Conservation (phyloP, 2,329 filamentous ascomycete species). For the Pyrenophora graminea region DNA sequence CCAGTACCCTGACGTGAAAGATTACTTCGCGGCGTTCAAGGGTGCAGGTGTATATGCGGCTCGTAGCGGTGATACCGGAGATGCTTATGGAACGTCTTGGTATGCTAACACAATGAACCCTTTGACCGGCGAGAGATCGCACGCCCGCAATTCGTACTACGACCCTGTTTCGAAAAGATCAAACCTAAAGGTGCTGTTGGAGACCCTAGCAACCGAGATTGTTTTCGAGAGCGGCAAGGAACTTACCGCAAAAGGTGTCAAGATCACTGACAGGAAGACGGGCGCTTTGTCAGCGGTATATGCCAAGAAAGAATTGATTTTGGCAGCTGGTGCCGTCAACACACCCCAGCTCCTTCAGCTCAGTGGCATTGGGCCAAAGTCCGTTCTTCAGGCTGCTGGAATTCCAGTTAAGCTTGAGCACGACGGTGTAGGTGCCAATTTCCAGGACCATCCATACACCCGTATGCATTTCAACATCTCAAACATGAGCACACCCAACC, state of each 20-base stretch:
- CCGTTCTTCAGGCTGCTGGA: slow-evolving; percentile 31
- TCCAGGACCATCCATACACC: slow-evolving; percentile 41
- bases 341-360: slow-evolving; percentile 56
- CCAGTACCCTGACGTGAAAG: slow-evolving; percentile 20
- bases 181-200: slow-evolving; percentile 37
- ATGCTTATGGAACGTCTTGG: slow-evolving; percentile 43
- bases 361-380: slow-evolving; percentile 38
- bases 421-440: slow-evolving; percentile 40
- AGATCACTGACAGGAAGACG: slow-evolving; percentile 24
- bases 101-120: slow-evolving; percentile 44
- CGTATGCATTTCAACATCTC: no score
- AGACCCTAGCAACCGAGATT: slow-evolving; percentile 26
- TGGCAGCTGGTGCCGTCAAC: slow-evolving; percentile 63
- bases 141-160: slow-evolving; percentile 40
- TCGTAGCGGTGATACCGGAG: slow-evolving; percentile 30
- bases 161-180: slow-evolving; percentile 31
- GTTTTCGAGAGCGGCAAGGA: slow-evolving; percentile 28
- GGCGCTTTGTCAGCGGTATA: slow-evolving; percentile 18
- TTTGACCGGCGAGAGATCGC: slow-evolving; percentile 34
- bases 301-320: slow-evolving; percentile 57
- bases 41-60: slow-evolving; percentile 22
- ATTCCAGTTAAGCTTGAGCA: slow-evolving; percentile 32
- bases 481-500: no score
- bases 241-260: slow-evolving; percentile 31
- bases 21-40: slow-evolving; percentile 30